Percentiles rank a stretch among this genome's conserved stretches.
Evolutionary conservation across 805 yeast species (phyloP).

Genomic region (Suhomyces pyralidae): DNA sequence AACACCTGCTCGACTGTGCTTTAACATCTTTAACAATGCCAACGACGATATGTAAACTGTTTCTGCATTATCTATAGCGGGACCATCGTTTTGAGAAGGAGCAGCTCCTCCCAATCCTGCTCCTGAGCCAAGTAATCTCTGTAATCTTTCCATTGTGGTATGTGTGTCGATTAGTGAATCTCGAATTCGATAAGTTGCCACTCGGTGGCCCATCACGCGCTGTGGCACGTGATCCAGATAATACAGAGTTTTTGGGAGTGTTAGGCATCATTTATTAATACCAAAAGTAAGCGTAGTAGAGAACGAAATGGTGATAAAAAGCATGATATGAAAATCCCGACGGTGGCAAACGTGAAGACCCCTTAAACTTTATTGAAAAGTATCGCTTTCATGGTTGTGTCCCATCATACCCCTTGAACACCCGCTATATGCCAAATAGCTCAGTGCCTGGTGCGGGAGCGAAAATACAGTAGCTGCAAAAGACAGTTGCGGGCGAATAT

Average conservation of each 20-base stretch:
- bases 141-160: slow-evolving; percentile 45
- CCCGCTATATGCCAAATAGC: not conserved
- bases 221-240: not conserved
- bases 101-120: slow-evolving; percentile 46
- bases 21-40: slow-evolving; percentile 93
- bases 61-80: slow-evolving; percentile 91
- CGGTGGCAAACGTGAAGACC: too few relatives aligned
- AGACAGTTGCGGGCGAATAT: not conserved
- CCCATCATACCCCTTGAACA: not conserved
- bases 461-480: not conserved
- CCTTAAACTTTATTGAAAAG: too few relatives aligned
- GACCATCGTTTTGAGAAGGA: slow-evolving; percentile 57
- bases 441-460: not conserved
- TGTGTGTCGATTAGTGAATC: not conserved
- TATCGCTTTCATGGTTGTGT: not conserved
- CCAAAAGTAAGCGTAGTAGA: too few relatives aligned
- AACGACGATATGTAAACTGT: slow-evolving; percentile 94
- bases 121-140: slow-evolving; percentile 44
- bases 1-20: slow-evolving; percentile 91
- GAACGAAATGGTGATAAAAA: too few relatives aligned
- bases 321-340: too few relatives aligned
- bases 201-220: not conserved
- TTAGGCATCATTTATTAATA: too few relatives aligned
- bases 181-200: not conserved
- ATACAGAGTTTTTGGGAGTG: too few relatives aligned